Evolutionary conservation across 2,329 filamentous ascomycete species (phyloP).

Genomic region (Alternaria sp.): DNA sequence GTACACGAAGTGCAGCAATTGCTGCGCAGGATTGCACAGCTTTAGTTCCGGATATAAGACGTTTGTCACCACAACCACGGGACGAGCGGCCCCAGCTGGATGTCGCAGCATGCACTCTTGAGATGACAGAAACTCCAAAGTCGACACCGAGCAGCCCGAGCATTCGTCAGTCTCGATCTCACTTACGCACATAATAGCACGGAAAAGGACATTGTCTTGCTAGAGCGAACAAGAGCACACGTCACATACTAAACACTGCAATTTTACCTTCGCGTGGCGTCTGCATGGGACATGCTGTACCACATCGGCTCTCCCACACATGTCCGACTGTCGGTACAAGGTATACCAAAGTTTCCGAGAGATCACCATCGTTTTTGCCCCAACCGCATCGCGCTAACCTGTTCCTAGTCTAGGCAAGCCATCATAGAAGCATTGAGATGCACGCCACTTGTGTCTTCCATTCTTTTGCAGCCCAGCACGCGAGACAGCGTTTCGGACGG

Average conservation of each 20-base stretch:
- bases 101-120: not conserved
- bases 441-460: slow-evolving; percentile 2
- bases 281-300: not conserved
- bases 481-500: not conserved
- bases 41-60: not conserved
- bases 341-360: slow-evolving; percentile 8
- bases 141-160: not conserved
- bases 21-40: not conserved
- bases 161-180: not conserved
- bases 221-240: not conserved
- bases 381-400: slow-evolving; percentile 4
- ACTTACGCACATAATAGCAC: not conserved
- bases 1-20: not conserved
- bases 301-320: slow-evolving; percentile 12
- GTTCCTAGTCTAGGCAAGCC: slow-evolving; percentile 4
- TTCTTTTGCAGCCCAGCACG: not conserved
- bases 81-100: not conserved
- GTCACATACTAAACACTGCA: not conserved
- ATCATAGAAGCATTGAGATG: not conserved
- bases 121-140: not conserved
- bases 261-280: not conserved
- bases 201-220: not conserved
- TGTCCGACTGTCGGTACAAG: slow-evolving; percentile 3
- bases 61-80: not conserved
- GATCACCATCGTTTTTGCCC: slow-evolving; percentile 2